These are phyloP conservation scores for Otatea glauca DNA, from an alignment of 176 grass and related monocot genomes.

Conservation along the genomic window DNA sequence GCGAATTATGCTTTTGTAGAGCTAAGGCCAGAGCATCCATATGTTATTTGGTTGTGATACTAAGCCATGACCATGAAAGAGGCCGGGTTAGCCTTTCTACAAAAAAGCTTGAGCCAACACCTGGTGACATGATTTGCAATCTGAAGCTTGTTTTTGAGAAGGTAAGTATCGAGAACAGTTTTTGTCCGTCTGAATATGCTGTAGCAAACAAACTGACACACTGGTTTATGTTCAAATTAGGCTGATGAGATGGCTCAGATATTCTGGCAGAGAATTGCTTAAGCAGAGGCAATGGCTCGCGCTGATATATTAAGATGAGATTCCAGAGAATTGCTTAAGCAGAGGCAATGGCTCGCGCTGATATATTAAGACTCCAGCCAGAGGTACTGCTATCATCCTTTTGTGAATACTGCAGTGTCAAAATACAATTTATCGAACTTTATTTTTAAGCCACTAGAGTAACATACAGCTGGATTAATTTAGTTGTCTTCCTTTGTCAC, in stretches of 20 bases:
- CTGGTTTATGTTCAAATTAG: constrained; percentile 48
- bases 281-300: constrained; percentile 97
- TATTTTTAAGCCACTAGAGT: background rate
- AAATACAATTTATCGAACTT: background rate
- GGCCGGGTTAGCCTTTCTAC: constrained; percentile 94
- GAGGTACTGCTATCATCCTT: constrained; percentile 57
- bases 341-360: constrained; percentile 94
- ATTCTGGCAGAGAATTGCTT: constrained; percentile 96
- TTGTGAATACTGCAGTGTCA: background rate
- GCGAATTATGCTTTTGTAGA: constrained; percentile 13
- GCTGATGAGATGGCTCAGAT: constrained; percentile 98
- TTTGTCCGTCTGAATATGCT: constrained; percentile 4
- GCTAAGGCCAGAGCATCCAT: constrained; percentile 7
- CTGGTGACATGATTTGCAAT: constrained; percentile 98
- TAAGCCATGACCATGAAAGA: constrained; percentile 97
- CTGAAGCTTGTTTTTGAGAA: constrained; percentile 94
- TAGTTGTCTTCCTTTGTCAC: background rate
- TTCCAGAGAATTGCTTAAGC: constrained; percentile 97
- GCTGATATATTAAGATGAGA: constrained; percentile 88
- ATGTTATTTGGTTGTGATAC: constrained; percentile 79
- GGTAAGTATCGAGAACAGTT: constrained; percentile 38
- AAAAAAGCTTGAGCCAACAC: constrained; percentile 93
- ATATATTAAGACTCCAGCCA: constrained; percentile 94
- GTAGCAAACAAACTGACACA: constrained; percentile 22
- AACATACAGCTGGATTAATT: constrained; percentile 25